Percentiles rank a stretch among this genome's conserved stretches.
These are phyloP conservation scores for Penicillium olsonii DNA, from an alignment of 2,329 filamentous ascomycete genomes.

Conservation along the genomic window DNA sequence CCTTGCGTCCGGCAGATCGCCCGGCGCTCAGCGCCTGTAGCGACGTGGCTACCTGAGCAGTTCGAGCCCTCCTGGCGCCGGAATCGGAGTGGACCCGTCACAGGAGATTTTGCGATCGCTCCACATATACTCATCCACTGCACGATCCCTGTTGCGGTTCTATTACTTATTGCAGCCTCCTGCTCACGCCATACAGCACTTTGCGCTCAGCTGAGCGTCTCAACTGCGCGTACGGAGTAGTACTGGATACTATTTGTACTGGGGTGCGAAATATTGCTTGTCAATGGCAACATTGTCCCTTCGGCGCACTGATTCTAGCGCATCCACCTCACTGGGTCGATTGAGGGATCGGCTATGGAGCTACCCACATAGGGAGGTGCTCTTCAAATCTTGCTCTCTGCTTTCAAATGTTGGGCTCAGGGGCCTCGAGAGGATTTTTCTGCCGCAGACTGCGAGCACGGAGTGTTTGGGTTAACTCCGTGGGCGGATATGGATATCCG, in stretches of 20 bases:
- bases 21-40: not conserved
- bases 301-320: not conserved
- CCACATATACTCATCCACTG: not conserved
- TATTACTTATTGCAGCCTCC: too few species aligned
- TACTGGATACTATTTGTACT: too few species aligned
- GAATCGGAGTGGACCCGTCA: not conserved
- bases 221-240: too few species aligned
- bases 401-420: not conserved
- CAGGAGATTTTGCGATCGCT: not conserved
- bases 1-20: not conserved
- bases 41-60: not conserved
- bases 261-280: too few species aligned
- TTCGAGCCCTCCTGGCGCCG: not conserved
- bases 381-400: not conserved
- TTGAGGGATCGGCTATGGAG: not conserved
- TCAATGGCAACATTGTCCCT: too few species aligned
- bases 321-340: not conserved
- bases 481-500: too few species aligned
- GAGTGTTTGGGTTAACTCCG: too few species aligned
- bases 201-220: too few species aligned
- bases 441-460: too few species aligned
- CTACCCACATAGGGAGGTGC: not conserved
- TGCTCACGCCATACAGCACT: too few species aligned
- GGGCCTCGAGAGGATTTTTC: not conserved
- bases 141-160: not conserved